A percentile compares a stretch with the other conserved stretches of the same genome.
These are phyloP conservation scores for Phytophthora pini DNA, from an alignment of 352 stramenopile genomes.

Conservation along the genomic window DNA sequence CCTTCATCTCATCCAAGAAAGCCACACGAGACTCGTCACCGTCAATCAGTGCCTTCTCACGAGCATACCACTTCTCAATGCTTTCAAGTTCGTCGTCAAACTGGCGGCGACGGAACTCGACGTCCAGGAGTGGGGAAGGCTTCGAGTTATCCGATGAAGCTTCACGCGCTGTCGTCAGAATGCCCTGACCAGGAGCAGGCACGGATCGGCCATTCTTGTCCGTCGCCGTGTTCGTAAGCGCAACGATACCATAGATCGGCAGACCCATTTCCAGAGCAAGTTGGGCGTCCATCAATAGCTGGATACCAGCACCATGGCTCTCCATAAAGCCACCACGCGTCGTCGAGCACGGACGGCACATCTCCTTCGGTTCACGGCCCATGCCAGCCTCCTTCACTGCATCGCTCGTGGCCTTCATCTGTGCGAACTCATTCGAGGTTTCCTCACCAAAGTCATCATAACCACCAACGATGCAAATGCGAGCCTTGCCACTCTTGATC, in stretches of 20 bases:
- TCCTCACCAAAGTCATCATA: slow-evolving; percentile 91
- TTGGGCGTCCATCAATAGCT: slow-evolving; percentile 89
- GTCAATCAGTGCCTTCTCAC: slow-evolving; percentile 56
- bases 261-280: slow-evolving; percentile 88
- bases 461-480: slow-evolving; percentile 84
- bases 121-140: slow-evolving; percentile 66
- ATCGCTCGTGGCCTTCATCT: slow-evolving; percentile 91
- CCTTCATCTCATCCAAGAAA: no score
- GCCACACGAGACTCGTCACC: no score
- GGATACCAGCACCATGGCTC: slow-evolving; percentile 87
- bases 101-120: slow-evolving; percentile 76
- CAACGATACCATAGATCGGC: slow-evolving; percentile 88
- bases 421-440: slow-evolving; percentile 85
- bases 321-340: slow-evolving; percentile 85
- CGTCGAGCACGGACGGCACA: slow-evolving; percentile 82
- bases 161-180: slow-evolving; percentile 87
- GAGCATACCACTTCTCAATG: slow-evolving; percentile 76
- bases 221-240: slow-evolving; percentile 84
- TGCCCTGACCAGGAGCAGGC: slow-evolving; percentile 84
- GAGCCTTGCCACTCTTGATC: slow-evolving; percentile 88
- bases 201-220: slow-evolving; percentile 90
- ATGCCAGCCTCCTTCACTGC: slow-evolving; percentile 82
- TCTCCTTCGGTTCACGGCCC: slow-evolving; percentile 82
- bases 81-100: slow-evolving; percentile 77
- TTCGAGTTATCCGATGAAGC: background rate